Evolutionary conservation across 495 filamentous ascomycete species (phyloP), one percentile per base, ranked within the genome.

Genomic region (Lophiotrema nucula): DNA sequence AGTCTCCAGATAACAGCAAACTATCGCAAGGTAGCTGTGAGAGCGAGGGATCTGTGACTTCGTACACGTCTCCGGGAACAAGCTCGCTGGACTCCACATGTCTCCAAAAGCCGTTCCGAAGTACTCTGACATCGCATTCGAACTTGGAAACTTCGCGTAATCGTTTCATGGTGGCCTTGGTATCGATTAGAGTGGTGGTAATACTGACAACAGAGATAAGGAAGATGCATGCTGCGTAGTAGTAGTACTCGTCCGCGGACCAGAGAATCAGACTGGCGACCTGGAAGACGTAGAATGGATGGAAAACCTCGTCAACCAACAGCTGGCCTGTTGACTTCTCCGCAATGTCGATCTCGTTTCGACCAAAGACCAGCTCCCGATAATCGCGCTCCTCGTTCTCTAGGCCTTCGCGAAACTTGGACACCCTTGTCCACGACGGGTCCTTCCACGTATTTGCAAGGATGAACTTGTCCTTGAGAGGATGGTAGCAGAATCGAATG

Each of bases 231-330:
- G 83, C 78, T 26, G 95, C 95, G 76, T 99, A 99, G 69, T 97
- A 97, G 64, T 96, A 97, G 66, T 99, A 99, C 62, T 92, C 76
- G 66, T 99, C 95, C 25, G 96, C 58, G 15, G 92, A 95, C 95
- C 95, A 99, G 3, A 99, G 84, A 43, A 93, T 70, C 52, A 99
- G 75, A 75, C 95, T 97, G 27, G 90, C 92, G 65, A 99, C 84
- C 69, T 99, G 95, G 72, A 99, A 99, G 31, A 97, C 85, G 67
- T 97, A 99, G 74, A 99, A 97, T 2, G 95, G 95, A 67, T 97
- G 93, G 69, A 99, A 90, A 3, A 87, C 90, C 87, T 97, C 95
- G 68, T 97, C 92, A 18, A 95, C 75, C 21, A 99, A 82, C 45
- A 99, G 79, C 62, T 92, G 90, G 28, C 79, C 77, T 42, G 87